A percentile compares a stretch with the other conserved stretches of the same genome.
These are phyloP conservation scores for Citrus sp. DNA, from an alignment of 345 rosid genomes.

Conservation along the genomic window DNA sequence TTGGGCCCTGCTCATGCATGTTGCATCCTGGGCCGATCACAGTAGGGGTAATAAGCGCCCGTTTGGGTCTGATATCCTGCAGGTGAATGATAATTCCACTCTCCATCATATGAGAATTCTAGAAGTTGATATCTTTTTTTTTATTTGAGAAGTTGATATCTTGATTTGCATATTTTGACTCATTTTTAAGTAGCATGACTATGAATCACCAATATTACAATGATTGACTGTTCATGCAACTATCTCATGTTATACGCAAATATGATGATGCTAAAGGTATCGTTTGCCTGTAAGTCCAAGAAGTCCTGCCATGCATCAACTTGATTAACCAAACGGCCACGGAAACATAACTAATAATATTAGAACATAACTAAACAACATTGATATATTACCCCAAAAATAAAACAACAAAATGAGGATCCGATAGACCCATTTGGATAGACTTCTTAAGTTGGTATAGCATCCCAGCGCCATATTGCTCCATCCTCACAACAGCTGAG, in stretches of 20 bases:
- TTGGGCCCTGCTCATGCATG: no score
- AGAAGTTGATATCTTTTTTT: no score
- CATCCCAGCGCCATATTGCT: constrained; percentile 96
- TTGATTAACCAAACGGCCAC: neutral
- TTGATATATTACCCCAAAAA: neutral
- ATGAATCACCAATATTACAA: neutral
- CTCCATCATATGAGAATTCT: no score
- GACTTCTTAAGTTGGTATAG: constrained; percentile 27
- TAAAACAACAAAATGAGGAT: no score
- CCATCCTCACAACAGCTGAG: constrained; percentile 95
- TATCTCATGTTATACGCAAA: neutral
- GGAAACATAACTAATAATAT: neutral
- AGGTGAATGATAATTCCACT: no score
- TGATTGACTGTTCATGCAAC: neutral
- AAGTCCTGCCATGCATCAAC: neutral
- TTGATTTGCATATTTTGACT: neutral
- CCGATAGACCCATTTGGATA: neutral
- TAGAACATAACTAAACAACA: neutral
- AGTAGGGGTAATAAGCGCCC: no score
- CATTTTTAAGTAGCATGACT: neutral
- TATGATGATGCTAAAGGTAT: neutral
- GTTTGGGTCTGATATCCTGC: no score
- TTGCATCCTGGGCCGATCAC: no score
- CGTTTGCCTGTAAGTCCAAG: neutral
- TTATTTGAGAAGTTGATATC: no score